Evolutionary conservation across 345 rosid genomes (phyloP), one percentile per base, ranked within the genome.

Genomic region (Salix suchowensis): DNA sequence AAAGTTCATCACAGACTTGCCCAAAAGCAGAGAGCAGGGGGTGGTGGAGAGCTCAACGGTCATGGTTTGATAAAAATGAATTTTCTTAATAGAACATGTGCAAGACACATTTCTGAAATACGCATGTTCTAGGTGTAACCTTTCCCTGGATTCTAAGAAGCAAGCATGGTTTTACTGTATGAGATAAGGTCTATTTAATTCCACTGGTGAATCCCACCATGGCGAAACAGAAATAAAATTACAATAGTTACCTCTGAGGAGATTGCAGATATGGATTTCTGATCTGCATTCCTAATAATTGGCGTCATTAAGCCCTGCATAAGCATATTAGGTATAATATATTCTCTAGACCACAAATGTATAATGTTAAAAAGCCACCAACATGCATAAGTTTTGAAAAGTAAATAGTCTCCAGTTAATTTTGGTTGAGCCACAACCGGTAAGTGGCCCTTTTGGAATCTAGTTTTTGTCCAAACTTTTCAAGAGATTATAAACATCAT

Each of bases 231-330:
- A 46, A 46, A 46, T 12, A 46, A 46, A 46, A 4, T 12, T 3
- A 2, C 48, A 61, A 44, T 42, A 74, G 68, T 40, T 83, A 95
- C 98, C 98, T 95, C 98, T 6, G 71, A 66, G 68, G 98, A 95
- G 71, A 95, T 91, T 70, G 94, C 84, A 69, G 93, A 88, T 74
- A 95, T 88, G 79, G 98, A 89, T 84, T 95, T 95, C 86, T 95
- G 97, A 83, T 95, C 97, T 3, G 97, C 98, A 80, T 91, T 95
- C 85, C 87, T 85, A 37, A 95, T 76, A 74, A 95, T 95, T 70
- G 97, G 98, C 77, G 98, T 95, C 97, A 95, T 93, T 80, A 95
- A 85, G 30, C 98, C 98, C 97, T 95, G 93, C 58, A 82, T 42
- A 79, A 36, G 72, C 40, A 80, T 67, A 68, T 74, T 77, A 81